Conservation (phyloP, 768 basidiomycete genomes). For the Lanmaoa rubissima region DNA sequence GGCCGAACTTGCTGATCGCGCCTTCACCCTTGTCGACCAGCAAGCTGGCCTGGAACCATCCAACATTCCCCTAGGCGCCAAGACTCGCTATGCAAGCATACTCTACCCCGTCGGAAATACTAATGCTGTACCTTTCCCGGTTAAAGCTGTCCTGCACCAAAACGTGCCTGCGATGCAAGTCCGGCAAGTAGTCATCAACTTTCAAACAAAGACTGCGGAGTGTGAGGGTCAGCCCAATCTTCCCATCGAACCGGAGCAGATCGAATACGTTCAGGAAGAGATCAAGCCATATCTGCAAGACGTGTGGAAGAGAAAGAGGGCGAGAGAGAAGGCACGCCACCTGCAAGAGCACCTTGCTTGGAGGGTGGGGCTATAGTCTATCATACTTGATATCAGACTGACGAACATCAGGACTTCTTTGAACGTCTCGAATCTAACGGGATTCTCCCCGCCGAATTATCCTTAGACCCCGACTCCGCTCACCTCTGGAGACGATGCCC, state of each 20-base stretch:
- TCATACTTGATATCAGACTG: background rate
- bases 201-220: slow-evolving; percentile 12
- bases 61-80: background rate
- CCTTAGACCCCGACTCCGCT: background rate
- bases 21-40: slow-evolving; percentile 14
- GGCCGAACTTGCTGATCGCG: slow-evolving; percentile 20
- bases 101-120: slow-evolving; percentile 8
- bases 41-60: background rate
- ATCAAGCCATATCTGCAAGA: slow-evolving; percentile 14
- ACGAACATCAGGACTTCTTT: slow-evolving; percentile 13
- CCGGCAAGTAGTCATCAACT: slow-evolving; percentile 18
- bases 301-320: slow-evolving; percentile 9
- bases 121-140: slow-evolving; percentile 5
- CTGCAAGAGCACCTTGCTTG: slow-evolving; percentile 6
- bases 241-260: slow-evolving; percentile 16
- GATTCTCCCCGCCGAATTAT: background rate
- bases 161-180: slow-evolving; percentile 2
- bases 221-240: slow-evolving; percentile 16
- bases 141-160: slow-evolving; percentile 17
- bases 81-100: slow-evolving; percentile 16
- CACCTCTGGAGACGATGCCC: slow-evolving; percentile 9
- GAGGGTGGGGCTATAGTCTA: slow-evolving; percentile 6
- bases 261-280: slow-evolving; percentile 16
- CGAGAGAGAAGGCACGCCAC: slow-evolving; percentile 1
- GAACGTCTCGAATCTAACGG: slow-evolving; percentile 13